Evolutionary conservation across 768 basidiomycete genomes (phyloP), one percentile per base, ranked within the genome.

Genomic region (Termitomyces sp.): DNA sequence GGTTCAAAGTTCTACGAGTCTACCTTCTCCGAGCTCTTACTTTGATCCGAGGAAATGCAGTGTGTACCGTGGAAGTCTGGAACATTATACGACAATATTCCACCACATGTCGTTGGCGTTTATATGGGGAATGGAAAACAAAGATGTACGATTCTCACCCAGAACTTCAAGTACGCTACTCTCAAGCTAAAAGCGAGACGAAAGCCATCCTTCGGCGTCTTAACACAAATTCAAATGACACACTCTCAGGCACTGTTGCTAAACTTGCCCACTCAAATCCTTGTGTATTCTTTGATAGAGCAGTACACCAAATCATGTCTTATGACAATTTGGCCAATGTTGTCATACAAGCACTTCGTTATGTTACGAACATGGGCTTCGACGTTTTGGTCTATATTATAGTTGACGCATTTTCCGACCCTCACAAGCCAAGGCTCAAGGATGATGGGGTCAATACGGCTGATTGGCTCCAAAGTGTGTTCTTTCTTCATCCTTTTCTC

Each of bases 41-140:
- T 46, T 80, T 96, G 47, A 87, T 93, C 58, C 82, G 86, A 31
- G 87, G 88, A 37, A 94, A 94, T 65, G 88, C 93, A 7, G 88
- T 93, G 24, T 92, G 88, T 69, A 90, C 92, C 27, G 87, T 90
- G 46, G 95, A 98, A 65, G 79, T 98, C 8, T 99, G 97, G 97
- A 85, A 86, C 57, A 85, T 98, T 52, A 81, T 98, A 48, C 79
- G 85, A 41, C 82, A 85, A 60, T 92, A 88, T 67, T 87, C 90
- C 56, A 86, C 86, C 53, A 83, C 86, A 6, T 75, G 81, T 24
- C 91, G 97, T 9, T 99, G 94, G 88, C 81, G 80, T 47, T 76
- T 99, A 32, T 99, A 99, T 66, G 97, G 94, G 42, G 95, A 98
- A 74, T 98, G 97, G 97, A 90, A 88, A 70, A 76, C 83, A 37